Evolutionary conservation across 225 moss, liverwort and hornwort species (phyloP), one percentile per base, ranked within the genome.

Genomic region (Polytrichum formosum): DNA sequence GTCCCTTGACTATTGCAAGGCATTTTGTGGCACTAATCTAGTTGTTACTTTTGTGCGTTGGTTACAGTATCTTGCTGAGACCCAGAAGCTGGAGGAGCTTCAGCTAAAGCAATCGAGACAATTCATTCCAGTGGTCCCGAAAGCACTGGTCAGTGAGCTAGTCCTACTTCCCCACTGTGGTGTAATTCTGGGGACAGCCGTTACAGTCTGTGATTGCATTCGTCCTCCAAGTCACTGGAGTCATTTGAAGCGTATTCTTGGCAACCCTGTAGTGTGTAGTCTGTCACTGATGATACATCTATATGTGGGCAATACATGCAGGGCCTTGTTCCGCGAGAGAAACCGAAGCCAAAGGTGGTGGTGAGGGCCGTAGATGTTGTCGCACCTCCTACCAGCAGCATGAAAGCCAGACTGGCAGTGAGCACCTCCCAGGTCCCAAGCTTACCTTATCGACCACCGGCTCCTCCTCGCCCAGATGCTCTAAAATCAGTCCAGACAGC

Each of bases 281-380:
- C 22, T 46, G 67, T 63, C 18, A 16, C 26, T 63, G 16, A 26
- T 8, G 27, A 63, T 23, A 17, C 27, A 3, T 63, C 62, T 16
- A 59, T 59, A 9, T 59, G 21, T 63, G 78, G 26, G 33, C 29
- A 53, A 6, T 73, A 46, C 31, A 18, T 85, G 78, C 86, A 90
- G 89, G 86, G 77, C 35, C 61, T 69, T 26, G 62, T 28, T 33
- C 61, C 81, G 70, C 78, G 89, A 56, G 89, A 90, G 29, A 90
- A 83, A 37, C 85, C 79, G 31, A 82, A 86, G 68, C 79, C 92
- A 16, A 91, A 92, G 85, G 90, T 91, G 8, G 91, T 87, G 66
- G 87, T 92, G 68, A 80, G 91, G 78, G 90, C 92, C 71, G 90
- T 87, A 33, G 94, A 99, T 66, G 94, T 91, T 1, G 82, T 99